Evolutionary conservation across 768 basidiomycete species (phyloP).

Genomic region (Amanita subjunquillea): DNA sequence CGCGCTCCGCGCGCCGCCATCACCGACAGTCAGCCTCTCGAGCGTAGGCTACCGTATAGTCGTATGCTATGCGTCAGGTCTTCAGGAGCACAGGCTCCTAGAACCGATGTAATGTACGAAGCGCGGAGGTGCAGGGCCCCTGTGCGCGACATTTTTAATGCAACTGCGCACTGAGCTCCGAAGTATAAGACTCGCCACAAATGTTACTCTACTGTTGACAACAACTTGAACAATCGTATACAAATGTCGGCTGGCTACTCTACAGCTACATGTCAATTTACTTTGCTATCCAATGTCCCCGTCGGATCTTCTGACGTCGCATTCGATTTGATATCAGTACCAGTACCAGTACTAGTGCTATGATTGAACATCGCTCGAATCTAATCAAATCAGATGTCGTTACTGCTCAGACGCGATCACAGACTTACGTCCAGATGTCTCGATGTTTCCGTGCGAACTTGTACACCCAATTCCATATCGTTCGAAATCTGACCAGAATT

Average conservation of each 20-base stretch:
- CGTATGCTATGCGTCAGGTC: no score
- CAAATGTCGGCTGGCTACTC: background rate
- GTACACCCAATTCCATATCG: constrained; percentile 15
- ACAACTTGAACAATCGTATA: background rate
- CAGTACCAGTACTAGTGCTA: no score
- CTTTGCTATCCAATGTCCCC: background rate
- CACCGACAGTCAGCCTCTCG: background rate
- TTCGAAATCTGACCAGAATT: constrained; percentile 1
- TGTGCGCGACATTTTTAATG: no score
- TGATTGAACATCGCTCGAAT: background rate
- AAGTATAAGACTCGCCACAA: no score
- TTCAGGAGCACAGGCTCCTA: no score
- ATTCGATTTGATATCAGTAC: background rate
- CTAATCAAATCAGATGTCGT: background rate
- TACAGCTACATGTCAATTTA: background rate
- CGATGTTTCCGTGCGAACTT: constrained; percentile 15
- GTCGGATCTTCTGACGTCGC: background rate
- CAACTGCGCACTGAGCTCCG: no score
- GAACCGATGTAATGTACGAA: no score
- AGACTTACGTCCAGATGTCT: constrained; percentile 17
- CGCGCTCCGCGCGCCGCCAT: background rate
- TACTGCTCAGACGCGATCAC: background rate
- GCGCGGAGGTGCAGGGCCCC: no score
- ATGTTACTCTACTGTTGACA: background rate
- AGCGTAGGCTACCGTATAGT: no score